phyloP scores from a whole-genome alignment of 257 asterid genomes.

The Lycium ferocissimum region DNA sequence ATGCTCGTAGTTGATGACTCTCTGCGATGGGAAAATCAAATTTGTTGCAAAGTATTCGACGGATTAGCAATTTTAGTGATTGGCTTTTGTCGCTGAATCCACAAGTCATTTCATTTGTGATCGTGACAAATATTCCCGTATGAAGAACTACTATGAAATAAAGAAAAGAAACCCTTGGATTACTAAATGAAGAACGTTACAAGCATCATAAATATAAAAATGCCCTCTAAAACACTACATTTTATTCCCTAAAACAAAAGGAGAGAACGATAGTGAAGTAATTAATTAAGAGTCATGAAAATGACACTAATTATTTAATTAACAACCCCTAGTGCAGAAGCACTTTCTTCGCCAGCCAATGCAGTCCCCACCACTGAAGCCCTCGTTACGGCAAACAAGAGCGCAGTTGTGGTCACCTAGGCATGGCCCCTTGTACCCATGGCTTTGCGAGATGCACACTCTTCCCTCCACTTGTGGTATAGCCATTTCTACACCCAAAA shows the following conservation, averaged over 20 bases:
- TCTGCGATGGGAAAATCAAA: too few species aligned
- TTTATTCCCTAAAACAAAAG: neutral
- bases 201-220: neutral
- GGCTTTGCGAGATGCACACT: constrained; percentile 37
- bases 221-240: neutral
- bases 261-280: neutral
- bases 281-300: neutral
- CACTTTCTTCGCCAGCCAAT: constrained; percentile 36
- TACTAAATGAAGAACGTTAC: neutral
- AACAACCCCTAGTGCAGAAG: constrained; percentile 38
- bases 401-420: constrained; percentile 38
- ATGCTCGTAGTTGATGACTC: too few species aligned
- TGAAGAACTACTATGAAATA: neutral
- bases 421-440: constrained; percentile 37
- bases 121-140: too few species aligned
- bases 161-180: neutral
- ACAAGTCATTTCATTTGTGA: too few species aligned
- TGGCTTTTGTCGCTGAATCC: too few species aligned
- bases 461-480: constrained; percentile 26
- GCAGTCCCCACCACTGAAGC: constrained; percentile 35
- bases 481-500: neutral
- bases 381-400: constrained; percentile 36
- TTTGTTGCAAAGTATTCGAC: too few species aligned
- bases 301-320: neutral
- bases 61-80: too few species aligned